Conservation (phyloP, 208 protist species). For the Trypanosoma platydactyli region DNA sequence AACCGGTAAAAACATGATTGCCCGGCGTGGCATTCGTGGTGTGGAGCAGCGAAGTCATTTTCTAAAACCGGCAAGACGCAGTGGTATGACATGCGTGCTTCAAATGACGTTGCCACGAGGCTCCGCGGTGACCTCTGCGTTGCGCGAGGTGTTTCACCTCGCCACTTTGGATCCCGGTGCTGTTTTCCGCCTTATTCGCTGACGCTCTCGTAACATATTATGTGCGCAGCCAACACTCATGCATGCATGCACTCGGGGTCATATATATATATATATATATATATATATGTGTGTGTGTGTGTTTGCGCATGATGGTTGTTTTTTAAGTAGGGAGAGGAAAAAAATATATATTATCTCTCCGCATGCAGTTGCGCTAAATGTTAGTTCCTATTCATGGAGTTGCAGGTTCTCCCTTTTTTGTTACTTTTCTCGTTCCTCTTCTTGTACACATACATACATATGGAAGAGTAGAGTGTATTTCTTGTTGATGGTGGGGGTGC, state of each 20-base stretch:
- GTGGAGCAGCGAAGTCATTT: slow-evolving; percentile 56
- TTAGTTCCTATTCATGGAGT: not conserved
- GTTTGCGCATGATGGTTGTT: no score
- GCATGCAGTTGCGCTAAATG: no score
- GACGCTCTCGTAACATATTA: slow-evolving; percentile 1
- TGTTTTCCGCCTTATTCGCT: slow-evolving; percentile 40
- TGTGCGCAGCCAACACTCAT: no score
- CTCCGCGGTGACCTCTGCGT: slow-evolving; percentile 54
- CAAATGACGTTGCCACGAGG: slow-evolving; percentile 63
- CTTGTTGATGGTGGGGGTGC: slow-evolving; percentile 24
- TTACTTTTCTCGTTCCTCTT: not conserved
- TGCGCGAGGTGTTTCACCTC: slow-evolving; percentile 76
- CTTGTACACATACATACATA: not conserved
- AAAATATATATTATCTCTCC: no score
- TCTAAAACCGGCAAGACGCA: slow-evolving; percentile 66
- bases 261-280: no score
- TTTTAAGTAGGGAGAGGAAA: no score
- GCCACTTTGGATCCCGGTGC: slow-evolving; percentile 65
- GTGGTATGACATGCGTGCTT: slow-evolving; percentile 71
- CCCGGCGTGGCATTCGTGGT: slow-evolving; percentile 62
- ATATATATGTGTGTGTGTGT: no score
- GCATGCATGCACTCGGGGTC: no score
- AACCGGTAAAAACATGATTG: slow-evolving; percentile 59
- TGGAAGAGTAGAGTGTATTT: no score
- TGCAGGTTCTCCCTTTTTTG: not conserved